A percentile compares a stretch with the other conserved stretches of the same genome.
Evolutionary conservation across 1,284 basidiomycete genomes (phyloP).

Genomic region (Psilocybe mexicana): DNA sequence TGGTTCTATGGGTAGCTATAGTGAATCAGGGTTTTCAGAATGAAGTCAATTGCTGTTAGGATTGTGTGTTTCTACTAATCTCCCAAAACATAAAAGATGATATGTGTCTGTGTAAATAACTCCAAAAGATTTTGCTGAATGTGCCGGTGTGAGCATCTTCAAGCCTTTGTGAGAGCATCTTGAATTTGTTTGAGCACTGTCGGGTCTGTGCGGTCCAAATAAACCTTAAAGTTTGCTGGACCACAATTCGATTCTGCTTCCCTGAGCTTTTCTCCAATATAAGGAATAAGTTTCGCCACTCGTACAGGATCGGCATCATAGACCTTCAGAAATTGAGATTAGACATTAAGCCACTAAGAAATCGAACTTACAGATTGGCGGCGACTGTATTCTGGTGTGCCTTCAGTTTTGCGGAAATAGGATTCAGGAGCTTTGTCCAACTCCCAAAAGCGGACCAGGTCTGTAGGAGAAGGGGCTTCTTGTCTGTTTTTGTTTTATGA

Average conservation of each 20-base stretch:
- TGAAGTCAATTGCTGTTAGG: constrained; percentile 14
- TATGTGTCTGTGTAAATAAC: too few relatives aligned
- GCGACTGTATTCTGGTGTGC: constrained; percentile 68
- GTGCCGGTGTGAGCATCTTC: neutral
- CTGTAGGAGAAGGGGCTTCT: constrained; percentile 31
- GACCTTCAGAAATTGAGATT: constrained; percentile 41
- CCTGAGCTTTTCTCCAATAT: constrained; percentile 55
- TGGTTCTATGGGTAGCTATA: constrained; percentile 51
- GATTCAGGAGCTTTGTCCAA: constrained; percentile 51
- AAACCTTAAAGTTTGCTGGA: constrained; percentile 57
- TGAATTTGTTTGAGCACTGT: constrained; percentile 70
- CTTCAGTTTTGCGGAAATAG: constrained; percentile 60
- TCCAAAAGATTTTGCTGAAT: neutral
- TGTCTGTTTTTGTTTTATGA: constrained; percentile 15
- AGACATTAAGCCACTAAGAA: neutral
- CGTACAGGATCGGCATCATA: constrained; percentile 71
- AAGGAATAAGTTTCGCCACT: constrained; percentile 58
- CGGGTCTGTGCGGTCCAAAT: constrained; percentile 66
- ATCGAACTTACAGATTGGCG: constrained; percentile 56
- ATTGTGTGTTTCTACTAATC: neutral
- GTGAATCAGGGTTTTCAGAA: constrained; percentile 46
- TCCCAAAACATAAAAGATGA: neutral
- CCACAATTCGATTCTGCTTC: constrained; percentile 62
- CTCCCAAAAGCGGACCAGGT: constrained; percentile 67
- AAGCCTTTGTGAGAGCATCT: constrained; percentile 42